Base-by-base conservation (phyloP, 306 rosid genomes). In the Pueraria montana region DNA sequence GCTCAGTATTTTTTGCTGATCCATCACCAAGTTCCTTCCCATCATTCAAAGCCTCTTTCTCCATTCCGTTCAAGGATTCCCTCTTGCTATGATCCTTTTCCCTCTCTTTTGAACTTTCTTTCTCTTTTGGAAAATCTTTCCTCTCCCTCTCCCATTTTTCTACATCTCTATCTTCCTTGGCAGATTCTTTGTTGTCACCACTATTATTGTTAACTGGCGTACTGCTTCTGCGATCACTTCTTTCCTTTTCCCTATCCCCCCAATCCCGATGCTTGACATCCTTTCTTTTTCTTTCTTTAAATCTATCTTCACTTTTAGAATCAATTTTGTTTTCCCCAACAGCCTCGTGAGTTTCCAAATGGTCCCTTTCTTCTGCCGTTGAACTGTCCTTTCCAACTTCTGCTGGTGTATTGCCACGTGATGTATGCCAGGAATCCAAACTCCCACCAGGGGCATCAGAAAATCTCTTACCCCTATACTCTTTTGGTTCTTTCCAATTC, bases 241-340 rank as follows among this genome's bases (percentile, higher is more conserved):
- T 91, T 80, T 95, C 98, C 86, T 91, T 95, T 78, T 95, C 98
- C 85, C 86, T 95, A 70, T 93, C 97, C 40, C 88, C 97, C 95
- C 97, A 90, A 20, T 93, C 98, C 72, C 90, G 87, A 78, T 93
- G 92, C 89, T 89, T 95, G 49, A 75, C 62, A 24, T 95, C 98
- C 81, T 89, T 95, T 89, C 97, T 91, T 87, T 91, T 93, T 77
- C 94, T 93, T 66, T 95, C 97, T 83, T 89, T 93, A 65, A 88
- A 88, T 79, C 90, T 89, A 81, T 95, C 98, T 24, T 94, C 98
- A 67, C 84, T 91, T 90, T 91, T 92, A 70, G 92, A 86, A 82
- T 92, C 97, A 78, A 89, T 75, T 87, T 88, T 95, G 89, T 91
- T 93, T 83, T 93, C 97, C 46, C 95, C 97, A 80, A 90, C 93